Evolutionary conservation across 768 basidiomycete genomes (phyloP).

Genomic region (Lactarius vividus): DNA sequence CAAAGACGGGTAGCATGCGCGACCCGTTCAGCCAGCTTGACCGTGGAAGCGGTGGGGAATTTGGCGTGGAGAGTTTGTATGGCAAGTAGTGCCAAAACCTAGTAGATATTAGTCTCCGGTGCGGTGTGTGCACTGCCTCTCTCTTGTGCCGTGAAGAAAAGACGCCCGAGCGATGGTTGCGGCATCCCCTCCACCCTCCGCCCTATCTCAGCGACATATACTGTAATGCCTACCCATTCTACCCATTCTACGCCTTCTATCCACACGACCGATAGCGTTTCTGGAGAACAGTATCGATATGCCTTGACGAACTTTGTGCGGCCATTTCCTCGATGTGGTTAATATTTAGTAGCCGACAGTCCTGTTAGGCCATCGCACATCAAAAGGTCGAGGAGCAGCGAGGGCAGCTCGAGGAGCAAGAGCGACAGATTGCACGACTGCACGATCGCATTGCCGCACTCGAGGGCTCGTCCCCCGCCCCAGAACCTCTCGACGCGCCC

Average conservation of each 20-base stretch:
- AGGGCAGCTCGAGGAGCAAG: conserved; percentile 75
- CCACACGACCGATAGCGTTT: conserved; percentile 35
- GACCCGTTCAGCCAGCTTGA: conserved; percentile 69
- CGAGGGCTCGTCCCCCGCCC: conserved; percentile 55
- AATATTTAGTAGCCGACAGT: not conserved
- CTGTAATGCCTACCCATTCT: not conserved
- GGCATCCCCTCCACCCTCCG: not conserved
- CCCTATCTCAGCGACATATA: not conserved
- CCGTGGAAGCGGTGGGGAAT: conserved; percentile 41
- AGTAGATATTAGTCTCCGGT: not conserved
- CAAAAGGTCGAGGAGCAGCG: conserved; percentile 86
- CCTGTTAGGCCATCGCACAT: conserved; percentile 71
- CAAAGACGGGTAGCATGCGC: conserved; percentile 76
- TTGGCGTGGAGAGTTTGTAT: conserved; percentile 50
- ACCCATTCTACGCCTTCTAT: conserved; percentile 1
- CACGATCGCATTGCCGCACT: conserved; percentile 67
- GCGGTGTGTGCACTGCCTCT: not conserved
- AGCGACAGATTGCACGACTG: conserved; percentile 73
- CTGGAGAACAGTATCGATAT: conserved; percentile 74
- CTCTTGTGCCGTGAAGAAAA: not conserved
- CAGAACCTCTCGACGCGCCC: conserved; percentile 32
- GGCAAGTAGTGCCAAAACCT: conserved; percentile 33
- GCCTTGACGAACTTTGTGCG: conserved; percentile 74
- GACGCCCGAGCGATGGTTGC: not conserved
- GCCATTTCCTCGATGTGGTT: not conserved